Evolutionary conservation across 257 asterid species (phyloP).

Genomic region (Linaria vulgaris): DNA sequence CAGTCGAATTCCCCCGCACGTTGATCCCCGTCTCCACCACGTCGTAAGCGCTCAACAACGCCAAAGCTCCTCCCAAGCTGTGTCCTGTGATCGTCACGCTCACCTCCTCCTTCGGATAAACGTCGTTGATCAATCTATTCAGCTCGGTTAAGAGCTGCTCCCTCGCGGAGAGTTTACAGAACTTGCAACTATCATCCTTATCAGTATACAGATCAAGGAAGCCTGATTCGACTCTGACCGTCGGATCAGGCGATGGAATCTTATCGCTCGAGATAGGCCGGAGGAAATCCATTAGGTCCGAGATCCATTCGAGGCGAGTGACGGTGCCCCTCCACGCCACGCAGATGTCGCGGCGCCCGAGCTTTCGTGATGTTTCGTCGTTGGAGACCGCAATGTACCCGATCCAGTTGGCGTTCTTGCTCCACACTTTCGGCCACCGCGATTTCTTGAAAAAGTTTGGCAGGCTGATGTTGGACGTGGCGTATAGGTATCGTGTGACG

Average conservation of each 20-base stretch:
- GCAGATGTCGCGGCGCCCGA: constrained; percentile 48
- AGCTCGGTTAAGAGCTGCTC: constrained; percentile 38
- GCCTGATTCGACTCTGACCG: constrained; percentile 40
- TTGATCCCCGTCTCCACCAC: constrained; percentile 36
- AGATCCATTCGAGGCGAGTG: constrained; percentile 47
- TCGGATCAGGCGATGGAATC: constrained; percentile 40
- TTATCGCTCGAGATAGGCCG: constrained; percentile 31
- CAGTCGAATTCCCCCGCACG: constrained; percentile 7
- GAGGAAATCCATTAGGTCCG: constrained; percentile 39
- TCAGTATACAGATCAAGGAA: constrained; percentile 48
- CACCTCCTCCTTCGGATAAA: constrained; percentile 34
- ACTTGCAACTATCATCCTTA: constrained; percentile 34
- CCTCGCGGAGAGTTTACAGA: constrained; percentile 37
- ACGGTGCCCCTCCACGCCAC: constrained; percentile 57
- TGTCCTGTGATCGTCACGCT: constrained; percentile 50
- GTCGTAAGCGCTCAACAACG: constrained; percentile 44
- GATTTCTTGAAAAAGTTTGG: constrained; percentile 47
- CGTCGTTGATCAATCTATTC: constrained; percentile 30
- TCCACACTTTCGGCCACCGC: constrained; percentile 47
- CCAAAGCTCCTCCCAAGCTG: constrained; percentile 44
- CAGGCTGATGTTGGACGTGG: constrained; percentile 43
- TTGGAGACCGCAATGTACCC: constrained; percentile 47
- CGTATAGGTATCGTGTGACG: constrained; percentile 39
- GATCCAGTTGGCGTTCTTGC: constrained; percentile 48
- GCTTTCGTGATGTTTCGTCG: constrained; percentile 33